Evolutionary conservation across 2,329 filamentous ascomycete species (phyloP).

Genomic region (Truncatella angustata): DNA sequence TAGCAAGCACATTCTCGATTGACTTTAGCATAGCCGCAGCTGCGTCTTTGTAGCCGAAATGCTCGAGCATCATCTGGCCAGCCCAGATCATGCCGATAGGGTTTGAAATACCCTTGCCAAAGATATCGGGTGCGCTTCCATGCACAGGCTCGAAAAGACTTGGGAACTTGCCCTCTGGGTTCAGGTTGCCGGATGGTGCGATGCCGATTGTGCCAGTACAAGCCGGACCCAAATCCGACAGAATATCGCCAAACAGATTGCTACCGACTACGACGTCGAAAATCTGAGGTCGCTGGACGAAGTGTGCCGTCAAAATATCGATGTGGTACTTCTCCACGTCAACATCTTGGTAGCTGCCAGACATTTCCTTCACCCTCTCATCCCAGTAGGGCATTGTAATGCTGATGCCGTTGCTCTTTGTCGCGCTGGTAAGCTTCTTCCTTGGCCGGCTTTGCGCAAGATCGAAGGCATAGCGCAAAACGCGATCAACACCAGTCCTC

Average conservation of each 20-base stretch:
- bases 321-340: constrained; percentile 61
- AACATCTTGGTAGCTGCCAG: constrained; percentile 54
- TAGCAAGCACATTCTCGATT: constrained; percentile 26
- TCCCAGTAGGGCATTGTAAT: constrained; percentile 68
- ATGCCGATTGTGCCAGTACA: constrained; percentile 66
- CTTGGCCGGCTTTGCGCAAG: constrained; percentile 52
- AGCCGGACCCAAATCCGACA: constrained; percentile 63
- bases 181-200: constrained; percentile 62
- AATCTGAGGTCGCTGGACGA: constrained; percentile 55
- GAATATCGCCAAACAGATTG: constrained; percentile 59
- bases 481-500: constrained; percentile 53
- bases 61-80: constrained; percentile 64
- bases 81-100: constrained; percentile 69
- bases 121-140: constrained; percentile 63
- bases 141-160: constrained; percentile 65
- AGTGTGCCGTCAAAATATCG: constrained; percentile 62
- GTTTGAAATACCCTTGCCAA: constrained; percentile 61
- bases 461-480: constrained; percentile 62
- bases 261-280: constrained; percentile 62
- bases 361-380: constrained; percentile 52
- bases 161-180: constrained; percentile 57
- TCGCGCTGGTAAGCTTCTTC: constrained; percentile 61
- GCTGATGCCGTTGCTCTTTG: constrained; percentile 62
- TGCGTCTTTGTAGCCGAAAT: constrained; percentile 58
- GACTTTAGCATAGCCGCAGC: constrained; percentile 40